A percentile compares a stretch with the other conserved stretches of the same genome.
Conservation (phyloP, 2,329 filamentous ascomycete genomes). For the Scopulariopsis brevicaulis region DNA sequence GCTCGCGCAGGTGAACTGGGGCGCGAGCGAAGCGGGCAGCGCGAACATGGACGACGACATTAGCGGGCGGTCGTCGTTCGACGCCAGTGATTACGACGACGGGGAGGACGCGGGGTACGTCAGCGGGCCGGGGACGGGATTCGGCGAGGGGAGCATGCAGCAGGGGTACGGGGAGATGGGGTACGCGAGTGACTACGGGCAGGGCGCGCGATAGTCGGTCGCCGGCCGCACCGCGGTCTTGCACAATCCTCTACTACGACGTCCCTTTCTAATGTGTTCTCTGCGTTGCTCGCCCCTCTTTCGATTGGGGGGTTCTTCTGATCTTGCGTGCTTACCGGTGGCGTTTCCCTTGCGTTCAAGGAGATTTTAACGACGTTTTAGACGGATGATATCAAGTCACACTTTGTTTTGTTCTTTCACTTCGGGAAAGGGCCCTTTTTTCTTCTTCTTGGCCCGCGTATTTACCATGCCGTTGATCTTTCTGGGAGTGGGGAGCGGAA, state of each 20-base stretch:
- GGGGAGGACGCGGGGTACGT: conserved; percentile 61
- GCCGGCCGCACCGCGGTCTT: not conserved
- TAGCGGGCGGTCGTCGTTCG: conserved; percentile 72
- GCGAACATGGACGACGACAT: conserved; percentile 64
- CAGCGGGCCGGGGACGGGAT: conserved; percentile 49
- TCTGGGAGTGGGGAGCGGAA: not conserved
- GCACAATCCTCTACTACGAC: not conserved
- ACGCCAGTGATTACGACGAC: conserved; percentile 68
- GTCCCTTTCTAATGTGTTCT: not conserved
- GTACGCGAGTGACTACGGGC: conserved; percentile 40
- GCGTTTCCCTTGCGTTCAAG: not conserved
- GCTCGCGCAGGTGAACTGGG: conserved; percentile 84
- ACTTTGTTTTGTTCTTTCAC: not conserved
- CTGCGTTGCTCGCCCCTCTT: not conserved
- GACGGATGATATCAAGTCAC: not conserved
- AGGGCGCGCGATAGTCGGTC: conserved; percentile 17
- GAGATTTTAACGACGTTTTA: not conserved
- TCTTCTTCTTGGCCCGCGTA: not conserved
- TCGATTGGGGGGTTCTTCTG: conserved; percentile 1
- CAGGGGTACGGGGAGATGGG: conserved; percentile 44
- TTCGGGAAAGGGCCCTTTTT: not conserved
- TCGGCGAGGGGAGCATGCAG: conserved; percentile 40
- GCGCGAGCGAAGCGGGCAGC: conserved; percentile 43
- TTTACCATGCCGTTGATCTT: not conserved
- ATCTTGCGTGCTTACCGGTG: not conserved